Base-by-base conservation (phyloP, 768 basidiomycete genomes). In the Lactifluus pinguis region DNA sequence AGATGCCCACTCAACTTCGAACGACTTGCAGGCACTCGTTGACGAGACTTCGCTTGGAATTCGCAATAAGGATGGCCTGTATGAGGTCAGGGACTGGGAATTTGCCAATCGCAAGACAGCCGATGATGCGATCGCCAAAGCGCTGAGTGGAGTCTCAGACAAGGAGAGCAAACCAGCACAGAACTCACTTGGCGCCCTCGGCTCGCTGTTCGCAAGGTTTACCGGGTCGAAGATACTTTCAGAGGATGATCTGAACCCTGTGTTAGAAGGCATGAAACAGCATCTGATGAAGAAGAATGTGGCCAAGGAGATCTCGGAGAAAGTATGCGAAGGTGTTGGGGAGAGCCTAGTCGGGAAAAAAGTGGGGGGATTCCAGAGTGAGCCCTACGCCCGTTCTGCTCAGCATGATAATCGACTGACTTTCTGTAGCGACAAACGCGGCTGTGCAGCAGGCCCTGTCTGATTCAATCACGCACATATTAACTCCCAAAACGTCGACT, bases 251-350 rank as follows among this genome's bases (percentile, higher is more conserved):
- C 72, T 98, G 56, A 82, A 83, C 66, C 95, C 95, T 8, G 89
- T 95, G 1, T 71, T 98, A 49, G 87, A 87, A 53, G 90, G 85
- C 17, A 98, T 98, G 94, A 94, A 95, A 72, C 92, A 95, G 62
- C 95, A 98, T 73, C 78, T 99, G 49, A 98, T 98, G 94, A 85
- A 88, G 75, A 98, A 98, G 79, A 99, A 99, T 68, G 97, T 99
- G 5, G 97, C 97, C 4, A 90, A 84, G 72, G 93, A 95, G 61
- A 98, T 98, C 64, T 80, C 95, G 13, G 92, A 95, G 63, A 92
- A 94, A 72, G 83, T 99, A 11, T 95, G 94, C 68, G 93, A 95
- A 70, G 84, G 89, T 6, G 93, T 99, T n/a, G 92, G 92, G 0
- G 85, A 92, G 69, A 83, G 82, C 47, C 79, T 99, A 36, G 80